Percentiles rank a stretch among this genome's conserved stretches.
Evolutionary conservation across 2,329 filamentous ascomycete species (phyloP).

Genomic region (Botrytis tulipae): DNA sequence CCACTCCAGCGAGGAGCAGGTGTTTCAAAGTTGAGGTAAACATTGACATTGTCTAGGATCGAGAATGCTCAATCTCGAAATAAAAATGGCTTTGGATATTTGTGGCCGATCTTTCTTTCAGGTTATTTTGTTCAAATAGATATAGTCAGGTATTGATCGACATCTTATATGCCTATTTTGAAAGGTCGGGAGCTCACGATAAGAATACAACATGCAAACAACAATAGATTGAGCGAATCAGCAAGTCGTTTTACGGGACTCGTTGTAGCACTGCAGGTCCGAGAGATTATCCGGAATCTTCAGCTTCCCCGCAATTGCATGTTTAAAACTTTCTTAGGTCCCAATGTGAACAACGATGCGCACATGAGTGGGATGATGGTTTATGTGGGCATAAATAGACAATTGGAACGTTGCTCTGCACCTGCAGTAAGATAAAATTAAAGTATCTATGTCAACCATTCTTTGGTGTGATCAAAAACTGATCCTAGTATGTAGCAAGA

Average conservation of each 20-base stretch:
- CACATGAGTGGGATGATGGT: not conserved
- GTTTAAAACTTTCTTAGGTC: not conserved
- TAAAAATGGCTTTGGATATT: not conserved
- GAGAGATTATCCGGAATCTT: conserved; percentile 10
- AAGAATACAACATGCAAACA: not conserved
- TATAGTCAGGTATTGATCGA: not conserved
- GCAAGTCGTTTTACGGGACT: not conserved
- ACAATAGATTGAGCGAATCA: not conserved
- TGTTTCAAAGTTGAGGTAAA: not conserved
- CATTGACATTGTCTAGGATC: not conserved
- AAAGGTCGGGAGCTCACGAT: not conserved
- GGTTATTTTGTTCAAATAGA: not conserved
- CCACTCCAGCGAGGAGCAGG: not conserved
- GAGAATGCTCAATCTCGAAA: not conserved
- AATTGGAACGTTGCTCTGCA: conserved; percentile 21
- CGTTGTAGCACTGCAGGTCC: conserved; percentile 1
- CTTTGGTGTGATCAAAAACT: not conserved
- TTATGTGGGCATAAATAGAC: not conserved
- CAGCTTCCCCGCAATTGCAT: conserved; percentile 14
- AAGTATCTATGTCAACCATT: not conserved
- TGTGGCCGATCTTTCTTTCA: not conserved
- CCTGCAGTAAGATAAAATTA: not conserved
- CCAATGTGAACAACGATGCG: not conserved
- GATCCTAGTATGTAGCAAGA: not conserved
- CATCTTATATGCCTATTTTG: not conserved